phyloP scores from a whole-genome alignment of 192 early-diverging fungal species.

The Cetraspora pellucida region DNA sequence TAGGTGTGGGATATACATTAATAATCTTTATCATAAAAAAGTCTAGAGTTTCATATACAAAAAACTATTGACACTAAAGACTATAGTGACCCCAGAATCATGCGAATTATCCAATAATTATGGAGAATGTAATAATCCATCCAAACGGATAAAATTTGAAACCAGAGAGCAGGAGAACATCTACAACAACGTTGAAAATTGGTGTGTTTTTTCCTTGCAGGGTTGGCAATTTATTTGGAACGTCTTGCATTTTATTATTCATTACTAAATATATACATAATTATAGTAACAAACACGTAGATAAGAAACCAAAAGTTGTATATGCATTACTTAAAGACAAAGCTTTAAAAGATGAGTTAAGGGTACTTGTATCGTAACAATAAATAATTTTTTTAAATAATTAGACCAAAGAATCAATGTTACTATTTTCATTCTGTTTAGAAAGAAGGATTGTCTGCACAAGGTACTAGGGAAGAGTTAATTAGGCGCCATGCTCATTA shows the following conservation, averaged over 20 bases:
- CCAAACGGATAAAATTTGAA: no score
- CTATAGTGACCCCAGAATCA: background rate
- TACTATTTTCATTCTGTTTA: background rate
- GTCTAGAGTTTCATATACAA: background rate
- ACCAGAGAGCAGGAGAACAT: no score
- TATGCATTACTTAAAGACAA: conserved; percentile 19
- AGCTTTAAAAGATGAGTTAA: background rate
- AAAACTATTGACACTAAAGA: background rate
- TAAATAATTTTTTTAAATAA: background rate
- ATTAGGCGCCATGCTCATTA: conserved; percentile 14
- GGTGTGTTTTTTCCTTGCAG: no score
- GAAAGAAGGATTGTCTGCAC: conserved; percentile 19
- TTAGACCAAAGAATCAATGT: background rate
- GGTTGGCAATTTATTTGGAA: no score
- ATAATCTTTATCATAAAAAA: background rate
- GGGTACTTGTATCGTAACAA: background rate
- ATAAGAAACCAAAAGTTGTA: conserved; percentile 26
- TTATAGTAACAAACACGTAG: background rate
- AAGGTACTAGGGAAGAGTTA: conserved; percentile 1
- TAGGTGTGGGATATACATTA: no score
- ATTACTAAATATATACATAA: background rate
- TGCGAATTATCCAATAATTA: no score
- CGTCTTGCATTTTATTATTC: background rate
- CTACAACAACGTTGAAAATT: no score
- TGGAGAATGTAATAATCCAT: no score